Base-by-base conservation (phyloP, 2,329 filamentous ascomycete species). In the Epichloe gansuensis region DNA sequence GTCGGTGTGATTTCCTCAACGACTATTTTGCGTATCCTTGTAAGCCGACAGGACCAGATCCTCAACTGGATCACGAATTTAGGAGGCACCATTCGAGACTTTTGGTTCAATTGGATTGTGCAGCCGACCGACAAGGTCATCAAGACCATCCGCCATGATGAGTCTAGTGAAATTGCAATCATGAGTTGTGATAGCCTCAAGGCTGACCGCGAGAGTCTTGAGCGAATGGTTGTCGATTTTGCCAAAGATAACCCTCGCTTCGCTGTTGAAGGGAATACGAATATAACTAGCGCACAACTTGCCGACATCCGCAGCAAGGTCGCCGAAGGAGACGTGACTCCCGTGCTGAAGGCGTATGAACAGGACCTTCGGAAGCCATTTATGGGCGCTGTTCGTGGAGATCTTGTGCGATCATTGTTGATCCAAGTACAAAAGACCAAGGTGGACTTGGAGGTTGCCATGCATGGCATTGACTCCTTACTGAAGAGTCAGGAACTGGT, bases 391-490 rank as follows among this genome's bases (percentile, higher is more conserved):
- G 69, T 98, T 17, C 80, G 82, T 34, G 93, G 93, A 11, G 91
- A 97, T 61, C 76, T 98, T 31, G 79, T 97, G 38, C 84, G 91
- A 49, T 89, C 91, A 4, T 79, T 98, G 31, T 75, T 98, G 44
- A 97, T 98, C 51, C 93, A 98, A 64, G 84, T 98, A 39, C 93
- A 98, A 63, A 98, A 98, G 75, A 97, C 93, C 23, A 98, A 98
- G 72, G 93, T 98, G 8, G 93, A 98, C 63, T 82, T 98, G 12
- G 93, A 98, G 67, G 84, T 97, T 55, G 93, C 93, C 13, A 90
- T 98, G 71, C 89, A 87, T 54, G 93, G 93, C 17, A 98, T 98
- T 58, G 91, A 98, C 72, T 82, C 89, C 36, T 77, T 98, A 35
- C 76, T 98, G 53, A 95, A 93, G 71, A 96, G 90, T 62, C 93